A percentile compares a stretch with the other conserved stretches of the same genome.
Conservation (phyloP, 2,329 filamentous ascomycete species). For the Thielaviopsis euricoi region DNA sequence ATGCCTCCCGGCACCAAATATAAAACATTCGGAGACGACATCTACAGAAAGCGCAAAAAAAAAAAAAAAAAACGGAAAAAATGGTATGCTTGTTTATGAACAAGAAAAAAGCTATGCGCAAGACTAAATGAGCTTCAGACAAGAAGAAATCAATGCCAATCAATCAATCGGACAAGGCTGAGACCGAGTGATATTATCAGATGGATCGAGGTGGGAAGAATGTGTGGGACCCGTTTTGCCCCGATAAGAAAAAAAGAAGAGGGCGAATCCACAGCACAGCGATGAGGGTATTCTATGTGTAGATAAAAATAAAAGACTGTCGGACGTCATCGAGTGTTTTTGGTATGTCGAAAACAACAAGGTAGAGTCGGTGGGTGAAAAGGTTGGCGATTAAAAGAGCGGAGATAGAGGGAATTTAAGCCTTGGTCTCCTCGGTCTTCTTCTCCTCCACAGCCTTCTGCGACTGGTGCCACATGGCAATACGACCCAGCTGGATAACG, state of each 20-base stretch:
- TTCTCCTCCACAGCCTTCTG: constrained; percentile 24
- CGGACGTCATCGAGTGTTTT: background rate
- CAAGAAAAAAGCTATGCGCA: background rate
- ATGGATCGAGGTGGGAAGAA: background rate
- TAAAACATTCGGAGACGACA: too few species aligned
- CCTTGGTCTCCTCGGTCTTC: constrained; percentile 16
- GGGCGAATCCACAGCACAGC: background rate
- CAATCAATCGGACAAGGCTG: background rate
- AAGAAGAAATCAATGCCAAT: background rate
- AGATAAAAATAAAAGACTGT: background rate
- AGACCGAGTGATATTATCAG: background rate
- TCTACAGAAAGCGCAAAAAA: background rate
- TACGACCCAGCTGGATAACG: constrained; percentile 64
- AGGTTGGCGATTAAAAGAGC: background rate
- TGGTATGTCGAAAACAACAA: background rate
- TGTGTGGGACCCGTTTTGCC: background rate
- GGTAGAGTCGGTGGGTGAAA: background rate
- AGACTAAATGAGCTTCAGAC: background rate
- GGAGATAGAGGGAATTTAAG: constrained; percentile 11
- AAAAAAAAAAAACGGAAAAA: background rate
- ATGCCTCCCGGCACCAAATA: too few species aligned
- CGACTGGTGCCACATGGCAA: constrained; percentile 46
- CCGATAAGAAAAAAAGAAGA: background rate
- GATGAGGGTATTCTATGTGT: background rate
- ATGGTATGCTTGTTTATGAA: background rate